A percentile compares a stretch with the other conserved stretches of the same genome.
These are phyloP conservation scores for Oryza meyeriana DNA, from an alignment of 176 grass and related monocot species.

Conservation along the genomic window DNA sequence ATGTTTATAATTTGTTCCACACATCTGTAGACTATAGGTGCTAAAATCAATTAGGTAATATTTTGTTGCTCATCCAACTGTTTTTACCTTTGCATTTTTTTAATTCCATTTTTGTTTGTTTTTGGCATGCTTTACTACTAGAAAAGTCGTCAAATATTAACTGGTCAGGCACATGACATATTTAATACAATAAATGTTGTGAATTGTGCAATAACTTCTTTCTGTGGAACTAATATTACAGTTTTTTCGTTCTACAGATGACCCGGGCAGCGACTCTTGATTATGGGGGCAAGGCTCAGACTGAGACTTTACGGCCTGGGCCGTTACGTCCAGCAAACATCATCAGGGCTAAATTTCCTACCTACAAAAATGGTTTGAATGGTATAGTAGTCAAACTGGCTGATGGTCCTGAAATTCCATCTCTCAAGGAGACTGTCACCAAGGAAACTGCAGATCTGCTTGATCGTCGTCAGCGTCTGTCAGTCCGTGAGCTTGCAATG, in stretches of 20 bases:
- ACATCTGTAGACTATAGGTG: not conserved
- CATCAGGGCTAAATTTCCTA: slow-evolving; percentile 57
- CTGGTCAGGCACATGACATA: not conserved
- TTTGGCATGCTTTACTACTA: not conserved
- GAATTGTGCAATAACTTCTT: slow-evolving; percentile 11
- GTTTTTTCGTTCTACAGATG: slow-evolving; percentile 34
- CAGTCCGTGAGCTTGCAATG: slow-evolving; percentile 79
- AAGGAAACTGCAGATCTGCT: slow-evolving; percentile 69
- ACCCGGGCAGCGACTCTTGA: slow-evolving; percentile 43
- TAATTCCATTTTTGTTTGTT: slow-evolving; percentile 10
- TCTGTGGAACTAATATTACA: slow-evolving; percentile 25
- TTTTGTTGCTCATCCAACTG: slow-evolving; percentile 26
- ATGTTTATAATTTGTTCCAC: slow-evolving; percentile 25
- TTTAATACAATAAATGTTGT: not conserved
- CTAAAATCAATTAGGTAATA: not conserved
- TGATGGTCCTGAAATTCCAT: slow-evolving; percentile 40
- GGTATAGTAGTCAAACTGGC: slow-evolving; percentile 60
- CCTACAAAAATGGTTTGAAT: slow-evolving; percentile 62
- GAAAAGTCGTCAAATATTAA: not conserved
- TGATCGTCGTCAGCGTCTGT: slow-evolving; percentile 60
- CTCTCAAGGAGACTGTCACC: slow-evolving; percentile 64
- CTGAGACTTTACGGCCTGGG: slow-evolving; percentile 39
- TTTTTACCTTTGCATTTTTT: slow-evolving; percentile 31
- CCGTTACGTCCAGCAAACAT: slow-evolving; percentile 53
- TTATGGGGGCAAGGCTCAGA: slow-evolving; percentile 47